phyloP scores from a whole-genome alignment of 1,284 basidiomycete species.

The Schizopora paradoxa region DNA sequence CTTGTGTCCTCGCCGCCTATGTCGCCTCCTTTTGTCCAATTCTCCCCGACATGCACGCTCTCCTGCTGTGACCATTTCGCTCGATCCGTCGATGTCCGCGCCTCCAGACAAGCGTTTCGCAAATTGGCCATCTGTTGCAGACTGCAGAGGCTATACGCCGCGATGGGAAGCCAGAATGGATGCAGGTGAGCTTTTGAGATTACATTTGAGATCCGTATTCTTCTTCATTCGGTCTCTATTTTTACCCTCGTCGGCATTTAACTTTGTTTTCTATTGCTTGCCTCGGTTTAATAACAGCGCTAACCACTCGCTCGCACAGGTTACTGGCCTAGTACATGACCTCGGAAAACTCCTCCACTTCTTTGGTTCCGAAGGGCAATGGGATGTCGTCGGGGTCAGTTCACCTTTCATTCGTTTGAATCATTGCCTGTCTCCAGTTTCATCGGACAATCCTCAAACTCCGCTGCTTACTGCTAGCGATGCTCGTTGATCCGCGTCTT shows the following conservation, averaged over 20 bases:
- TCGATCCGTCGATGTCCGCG: not conserved
- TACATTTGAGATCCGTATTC: conserved; percentile 36
- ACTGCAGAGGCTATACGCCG: conserved; percentile 88
- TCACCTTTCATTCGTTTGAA: conserved; percentile 3
- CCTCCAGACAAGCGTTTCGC: conserved; percentile 64
- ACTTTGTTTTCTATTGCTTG: not conserved
- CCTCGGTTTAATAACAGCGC: too few relatives aligned
- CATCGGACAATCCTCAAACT: not conserved
- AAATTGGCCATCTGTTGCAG: conserved; percentile 88
- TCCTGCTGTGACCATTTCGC: conserved; percentile 16
- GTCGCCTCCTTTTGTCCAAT: conserved; percentile 27
- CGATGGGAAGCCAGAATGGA: conserved; percentile 87
- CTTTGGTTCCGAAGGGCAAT: conserved; percentile 83
- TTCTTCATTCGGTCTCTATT: conserved; percentile 34
- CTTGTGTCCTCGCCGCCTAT: not conserved
- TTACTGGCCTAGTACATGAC: conserved; percentile 84
- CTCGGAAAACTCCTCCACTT: conserved; percentile 81
- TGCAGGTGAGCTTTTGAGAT: conserved; percentile 58
- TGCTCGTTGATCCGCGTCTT: not conserved
- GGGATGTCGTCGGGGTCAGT: conserved; percentile 85
- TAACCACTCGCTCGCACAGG: conserved; percentile 28
- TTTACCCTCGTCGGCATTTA: not conserved
- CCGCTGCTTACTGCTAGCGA: not conserved
- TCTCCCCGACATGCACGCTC: conserved; percentile 6
- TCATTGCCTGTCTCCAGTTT: not conserved